phyloP scores from a whole-genome alignment of 805 yeast genomes.

The Suhomyces faveliae region DNA sequence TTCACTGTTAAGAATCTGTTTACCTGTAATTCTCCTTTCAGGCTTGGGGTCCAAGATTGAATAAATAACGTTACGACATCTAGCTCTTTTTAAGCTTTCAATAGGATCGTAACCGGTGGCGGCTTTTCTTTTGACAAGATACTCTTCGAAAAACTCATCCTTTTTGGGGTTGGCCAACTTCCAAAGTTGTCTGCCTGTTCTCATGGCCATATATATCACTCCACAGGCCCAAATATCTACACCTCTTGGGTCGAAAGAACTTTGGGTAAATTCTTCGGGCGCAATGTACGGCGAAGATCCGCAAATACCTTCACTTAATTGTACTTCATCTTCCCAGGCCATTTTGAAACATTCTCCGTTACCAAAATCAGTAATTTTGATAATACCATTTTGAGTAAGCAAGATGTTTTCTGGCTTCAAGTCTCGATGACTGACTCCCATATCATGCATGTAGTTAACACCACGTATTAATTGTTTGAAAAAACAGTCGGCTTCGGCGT shows the following conservation, averaged over 20 bases:
- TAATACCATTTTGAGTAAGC: constrained; percentile 65
- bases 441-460: constrained; percentile 82
- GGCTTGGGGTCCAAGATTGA: constrained; percentile 93
- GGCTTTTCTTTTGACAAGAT: constrained; percentile 74
- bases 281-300: constrained; percentile 91
- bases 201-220: constrained; percentile 88
- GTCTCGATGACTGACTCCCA: constrained; percentile 90
- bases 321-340: constrained; percentile 80
- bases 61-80: constrained; percentile 91
- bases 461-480: constrained; percentile 84
- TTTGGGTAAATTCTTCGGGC: constrained; percentile 72
- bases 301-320: constrained; percentile 70
- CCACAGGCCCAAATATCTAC: constrained; percentile 94
- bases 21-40: constrained; percentile 78
- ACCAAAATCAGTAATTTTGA: constrained; percentile 89
- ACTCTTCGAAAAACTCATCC: constrained; percentile 78
- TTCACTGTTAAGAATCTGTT: constrained; percentile 85
- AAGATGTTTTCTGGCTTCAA: constrained; percentile 84
- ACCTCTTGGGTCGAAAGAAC: constrained; percentile 75
- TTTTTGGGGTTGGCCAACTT: constrained; percentile 67
- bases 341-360: constrained; percentile 77
- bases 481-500: constrained; percentile 85
- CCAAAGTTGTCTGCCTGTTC: constrained; percentile 95
- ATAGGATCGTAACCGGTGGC: constrained; percentile 90
- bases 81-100: constrained; percentile 76